Percentiles rank a stretch among this genome's conserved stretches.
Evolutionary conservation across 805 yeast species (phyloP).

Genomic region (Zygotorulaspora danielsina): DNA sequence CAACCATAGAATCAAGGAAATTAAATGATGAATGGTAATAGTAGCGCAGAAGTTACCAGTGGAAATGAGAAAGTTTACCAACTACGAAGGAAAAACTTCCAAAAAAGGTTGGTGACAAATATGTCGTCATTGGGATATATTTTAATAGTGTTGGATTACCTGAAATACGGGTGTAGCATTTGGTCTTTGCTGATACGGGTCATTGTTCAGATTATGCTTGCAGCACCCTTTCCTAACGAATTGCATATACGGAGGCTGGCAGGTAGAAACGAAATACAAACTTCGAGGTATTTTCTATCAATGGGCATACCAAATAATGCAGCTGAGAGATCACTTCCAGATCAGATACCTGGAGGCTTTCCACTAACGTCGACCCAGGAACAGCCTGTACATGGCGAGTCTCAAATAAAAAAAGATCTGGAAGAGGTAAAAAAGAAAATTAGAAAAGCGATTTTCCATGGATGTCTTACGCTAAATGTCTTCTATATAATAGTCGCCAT

Average conservation of each 20-base stretch:
- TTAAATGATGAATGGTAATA: constrained; percentile 1
- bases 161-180: constrained; percentile 29
- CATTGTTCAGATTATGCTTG: constrained; percentile 37
- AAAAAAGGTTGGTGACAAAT: constrained; percentile 20
- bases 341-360: constrained; percentile 26
- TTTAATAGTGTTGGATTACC: constrained; percentile 25
- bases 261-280: constrained; percentile 14
- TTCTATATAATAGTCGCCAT: constrained; percentile 19
- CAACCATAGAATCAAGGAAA: too few species aligned
- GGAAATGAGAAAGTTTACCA: constrained; percentile 18
- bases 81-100: constrained; percentile 27
- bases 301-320: constrained; percentile 8
- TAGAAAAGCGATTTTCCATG: constrained; percentile 25
- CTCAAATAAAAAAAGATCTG: constrained; percentile 9
- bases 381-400: constrained; percentile 1
- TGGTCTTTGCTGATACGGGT: constrained; percentile 33
- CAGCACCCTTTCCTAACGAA: constrained; percentile 42
- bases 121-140: constrained; percentile 24
- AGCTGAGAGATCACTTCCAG: neutral
- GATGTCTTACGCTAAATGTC: constrained; percentile 25
- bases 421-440: constrained; percentile 20
- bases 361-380: constrained; percentile 1
- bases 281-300: constrained; percentile 7
- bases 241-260: constrained; percentile 24
- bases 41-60: neutral